Evolutionary conservation across 2,329 filamentous ascomycete genomes (phyloP).

Genomic region (Hypomyces rosellus): DNA sequence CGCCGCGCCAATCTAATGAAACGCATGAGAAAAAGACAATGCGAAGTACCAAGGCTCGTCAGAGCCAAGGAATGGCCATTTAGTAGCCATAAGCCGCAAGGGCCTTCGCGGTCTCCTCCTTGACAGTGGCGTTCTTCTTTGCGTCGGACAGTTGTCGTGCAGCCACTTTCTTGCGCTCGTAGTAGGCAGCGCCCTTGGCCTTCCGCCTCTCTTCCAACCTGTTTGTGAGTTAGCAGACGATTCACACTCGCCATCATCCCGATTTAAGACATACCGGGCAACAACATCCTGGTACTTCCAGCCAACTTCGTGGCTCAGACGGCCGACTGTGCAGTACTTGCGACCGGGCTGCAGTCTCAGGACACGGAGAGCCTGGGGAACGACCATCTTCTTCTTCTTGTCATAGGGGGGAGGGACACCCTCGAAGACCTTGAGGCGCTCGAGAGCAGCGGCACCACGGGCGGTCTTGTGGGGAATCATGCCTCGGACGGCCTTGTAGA

Average conservation of each 20-base stretch:
- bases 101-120: constrained; percentile 80
- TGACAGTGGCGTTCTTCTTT: constrained; percentile 84
- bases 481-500: constrained; percentile 99
- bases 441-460: constrained; percentile 90
- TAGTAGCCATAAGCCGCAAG: constrained; percentile 92
- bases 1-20: constrained; percentile 51
- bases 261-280: constrained; percentile 65
- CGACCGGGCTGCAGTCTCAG: constrained; percentile 96
- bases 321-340: constrained; percentile 99
- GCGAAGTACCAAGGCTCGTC: constrained; percentile 27
- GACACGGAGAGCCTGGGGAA: constrained; percentile 95
- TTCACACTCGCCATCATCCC: neutral
- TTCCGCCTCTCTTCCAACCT: constrained; percentile 99
- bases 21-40: constrained; percentile 44
- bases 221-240: constrained; percentile 17
- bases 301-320: constrained; percentile 97
- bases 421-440: constrained; percentile 99
- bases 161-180: constrained; percentile 98
- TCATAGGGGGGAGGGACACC: constrained; percentile 98
- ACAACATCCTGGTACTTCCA: constrained; percentile 99
- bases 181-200: constrained; percentile 98
- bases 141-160: constrained; percentile 86
- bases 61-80: constrained; percentile 27
- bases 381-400: constrained; percentile 99
- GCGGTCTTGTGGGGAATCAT: constrained; percentile 99